Base-by-base conservation (phyloP, 2,329 filamentous ascomycete species). In the Dactylella cylindrospora region DNA sequence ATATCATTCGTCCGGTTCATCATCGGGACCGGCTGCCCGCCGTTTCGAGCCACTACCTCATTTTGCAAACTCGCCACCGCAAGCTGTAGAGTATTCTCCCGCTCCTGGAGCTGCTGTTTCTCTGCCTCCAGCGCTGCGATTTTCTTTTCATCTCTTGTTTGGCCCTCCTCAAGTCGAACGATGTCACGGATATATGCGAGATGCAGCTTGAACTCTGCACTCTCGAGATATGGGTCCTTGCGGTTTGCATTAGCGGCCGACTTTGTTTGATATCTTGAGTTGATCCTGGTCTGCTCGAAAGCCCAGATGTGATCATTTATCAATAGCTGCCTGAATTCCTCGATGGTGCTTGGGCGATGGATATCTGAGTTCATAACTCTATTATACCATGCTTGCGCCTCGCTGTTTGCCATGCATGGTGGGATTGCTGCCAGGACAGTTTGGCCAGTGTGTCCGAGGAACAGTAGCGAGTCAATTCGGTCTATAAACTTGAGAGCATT, bases 401-500 rank as follows among this genome's bases (percentile, higher is more conserved):
- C 59, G 39, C 38, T 9, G 44, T 64, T 64, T 38, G 51, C 59
- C 59, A 64, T 64, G 41, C 59, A 64, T 51, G 59, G 39, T 22
- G 50, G 32, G 20, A 64, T 46, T 8, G 59, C 59, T 5, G 39
- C 41, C 10, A 64, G 31, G 10, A 64, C 51, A 3, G 51, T 52
- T 10, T 38, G 32, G 41, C 51, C 59, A 13, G 50, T 45, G 36
- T 64, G 59, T 13, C 59, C 59, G 25, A 64, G 45, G 31, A 64
- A 64, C 4, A 64, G 32, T 13, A 64, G 38, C 17, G 59, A 64
- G 39, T 64, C 59, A 35, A 64, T 64, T 32, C 59, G 38, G 20
- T 64, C 59, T 3, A 64, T 64, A 35, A 64, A 64, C 28, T 64
- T 64, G n/a, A 64, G 40, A 25, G 59, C 59, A 29, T 64, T 64